Evolutionary conservation across 164 flowering plant species (phyloP).

Genomic region (Liriodendron chinense): DNA sequence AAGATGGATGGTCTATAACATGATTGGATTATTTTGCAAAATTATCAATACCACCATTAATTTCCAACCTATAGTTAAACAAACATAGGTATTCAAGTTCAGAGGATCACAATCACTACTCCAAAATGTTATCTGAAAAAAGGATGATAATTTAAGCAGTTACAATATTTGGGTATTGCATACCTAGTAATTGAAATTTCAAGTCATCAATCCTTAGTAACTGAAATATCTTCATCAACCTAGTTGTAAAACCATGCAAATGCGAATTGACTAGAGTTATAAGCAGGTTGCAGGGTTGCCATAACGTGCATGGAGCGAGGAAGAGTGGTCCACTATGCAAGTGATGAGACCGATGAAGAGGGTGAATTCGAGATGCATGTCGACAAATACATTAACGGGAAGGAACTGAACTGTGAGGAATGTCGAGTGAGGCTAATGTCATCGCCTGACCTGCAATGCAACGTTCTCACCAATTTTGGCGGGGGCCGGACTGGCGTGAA

Average conservation of each 20-base stretch:
- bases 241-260: neutral
- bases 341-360: slow-evolving; percentile 57
- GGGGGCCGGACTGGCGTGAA: slow-evolving; percentile 59
- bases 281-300: slow-evolving; percentile 58
- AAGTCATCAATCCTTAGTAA: neutral
- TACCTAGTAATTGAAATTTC: neutral
- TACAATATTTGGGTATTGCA: too few species aligned
- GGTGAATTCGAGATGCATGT: slow-evolving; percentile 50
- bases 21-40: too few species aligned
- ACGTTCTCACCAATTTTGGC: slow-evolving; percentile 55
- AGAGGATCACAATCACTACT: too few species aligned
- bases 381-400: slow-evolving; percentile 35
- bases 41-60: too few species aligned
- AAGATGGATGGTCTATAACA: too few species aligned
- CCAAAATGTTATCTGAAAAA: too few species aligned
- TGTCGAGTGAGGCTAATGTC: slow-evolving; percentile 72
- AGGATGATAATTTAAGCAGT: too few species aligned
- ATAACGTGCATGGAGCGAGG: slow-evolving; percentile 69
- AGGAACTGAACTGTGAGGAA: slow-evolving; percentile 33
- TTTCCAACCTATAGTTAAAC: too few species aligned
- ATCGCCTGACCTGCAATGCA: slow-evolving; percentile 62
- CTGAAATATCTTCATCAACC: neutral
- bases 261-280: too few species aligned
- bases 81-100: too few species aligned
- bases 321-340: too few species aligned